These are phyloP conservation scores for Vitis hybrid DNA, from an alignment of 177 flowering plant genomes.

Conservation along the genomic window DNA sequence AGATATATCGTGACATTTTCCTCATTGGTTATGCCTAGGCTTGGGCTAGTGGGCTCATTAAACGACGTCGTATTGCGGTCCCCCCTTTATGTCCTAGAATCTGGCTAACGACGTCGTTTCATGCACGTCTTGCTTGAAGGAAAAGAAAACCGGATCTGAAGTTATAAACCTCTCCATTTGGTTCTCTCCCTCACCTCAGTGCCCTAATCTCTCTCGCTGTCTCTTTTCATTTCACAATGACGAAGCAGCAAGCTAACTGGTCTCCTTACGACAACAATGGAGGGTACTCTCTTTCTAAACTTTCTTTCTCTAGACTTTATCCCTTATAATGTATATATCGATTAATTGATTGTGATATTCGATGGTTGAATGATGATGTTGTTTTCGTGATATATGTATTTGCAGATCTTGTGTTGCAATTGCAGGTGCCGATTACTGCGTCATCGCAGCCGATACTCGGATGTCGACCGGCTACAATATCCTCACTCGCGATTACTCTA, in stretches of 20 bases:
- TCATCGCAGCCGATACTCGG: conserved; percentile 90
- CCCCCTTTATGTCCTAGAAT: too few species aligned
- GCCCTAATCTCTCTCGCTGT: background rate
- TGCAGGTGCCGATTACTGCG: conserved; percentile 92
- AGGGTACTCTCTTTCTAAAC: conserved; percentile 45
- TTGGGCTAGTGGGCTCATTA: too few species aligned
- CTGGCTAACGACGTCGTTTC: too few species aligned
- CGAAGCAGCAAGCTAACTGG: conserved; percentile 71
- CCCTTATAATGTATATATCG: background rate
- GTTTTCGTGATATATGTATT: background rate
- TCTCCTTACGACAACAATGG: conserved; percentile 95
- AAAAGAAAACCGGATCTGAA: too few species aligned
- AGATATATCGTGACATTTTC: too few species aligned
- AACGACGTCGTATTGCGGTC: too few species aligned
- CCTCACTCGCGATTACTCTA: conserved; percentile 90
- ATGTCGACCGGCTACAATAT: conserved; percentile 94
- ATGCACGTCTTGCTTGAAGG: too few species aligned
- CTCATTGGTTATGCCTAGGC: too few species aligned
- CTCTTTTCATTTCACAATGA: conserved; percentile 33
- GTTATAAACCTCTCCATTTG: too few species aligned
- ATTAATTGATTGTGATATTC: background rate
- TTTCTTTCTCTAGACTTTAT: background rate
- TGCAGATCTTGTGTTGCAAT: conserved; percentile 84
- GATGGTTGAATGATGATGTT: background rate
- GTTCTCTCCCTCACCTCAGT: background rate